phyloP scores from a whole-genome alignment of 1,284 basidiomycete genomes.

The Earliella scabrosa region DNA sequence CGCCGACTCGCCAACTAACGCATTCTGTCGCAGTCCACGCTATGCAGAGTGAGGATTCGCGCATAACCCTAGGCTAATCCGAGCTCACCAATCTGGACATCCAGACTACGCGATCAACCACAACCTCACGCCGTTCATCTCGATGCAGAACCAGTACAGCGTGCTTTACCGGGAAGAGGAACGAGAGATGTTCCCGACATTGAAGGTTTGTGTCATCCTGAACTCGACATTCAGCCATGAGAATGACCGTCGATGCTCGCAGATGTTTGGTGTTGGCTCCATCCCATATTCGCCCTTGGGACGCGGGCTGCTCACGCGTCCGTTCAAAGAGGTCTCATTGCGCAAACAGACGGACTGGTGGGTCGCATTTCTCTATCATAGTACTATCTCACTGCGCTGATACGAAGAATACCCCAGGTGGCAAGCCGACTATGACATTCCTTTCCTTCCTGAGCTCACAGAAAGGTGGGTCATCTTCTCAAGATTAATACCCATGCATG shows the following conservation, averaged over 20 bases:
- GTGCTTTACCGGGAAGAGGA: slow-evolving; percentile 53
- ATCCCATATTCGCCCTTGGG: slow-evolving; percentile 49
- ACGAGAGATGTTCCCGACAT: slow-evolving; percentile 51
- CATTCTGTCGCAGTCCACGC: slow-evolving; percentile 41
- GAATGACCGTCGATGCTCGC: slow-evolving; percentile 42
- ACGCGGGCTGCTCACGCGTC: slow-evolving; percentile 41
- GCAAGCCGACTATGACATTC: background rate
- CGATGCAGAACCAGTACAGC: slow-evolving; percentile 56
- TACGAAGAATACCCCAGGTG: background rate
- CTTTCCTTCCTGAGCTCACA: no score
- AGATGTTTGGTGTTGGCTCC: slow-evolving; percentile 42
- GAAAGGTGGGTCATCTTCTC: no score
- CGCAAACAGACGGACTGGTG: slow-evolving; percentile 34
- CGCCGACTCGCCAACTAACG: no score
- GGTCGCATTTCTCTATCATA: no score
- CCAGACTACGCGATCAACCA: slow-evolving; percentile 40
- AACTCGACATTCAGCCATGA: background rate
- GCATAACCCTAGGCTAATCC: no score
- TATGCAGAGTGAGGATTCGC: slow-evolving; percentile 45
- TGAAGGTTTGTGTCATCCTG: slow-evolving; percentile 26
- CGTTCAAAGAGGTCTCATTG: slow-evolving; percentile 30
- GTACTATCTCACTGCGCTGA: no score
- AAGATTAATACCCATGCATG: no score
- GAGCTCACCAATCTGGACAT: background rate
- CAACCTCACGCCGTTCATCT: slow-evolving; percentile 52